Evolutionary conservation across 768 basidiomycete genomes (phyloP).

Genomic region (Agrocybe praecox): DNA sequence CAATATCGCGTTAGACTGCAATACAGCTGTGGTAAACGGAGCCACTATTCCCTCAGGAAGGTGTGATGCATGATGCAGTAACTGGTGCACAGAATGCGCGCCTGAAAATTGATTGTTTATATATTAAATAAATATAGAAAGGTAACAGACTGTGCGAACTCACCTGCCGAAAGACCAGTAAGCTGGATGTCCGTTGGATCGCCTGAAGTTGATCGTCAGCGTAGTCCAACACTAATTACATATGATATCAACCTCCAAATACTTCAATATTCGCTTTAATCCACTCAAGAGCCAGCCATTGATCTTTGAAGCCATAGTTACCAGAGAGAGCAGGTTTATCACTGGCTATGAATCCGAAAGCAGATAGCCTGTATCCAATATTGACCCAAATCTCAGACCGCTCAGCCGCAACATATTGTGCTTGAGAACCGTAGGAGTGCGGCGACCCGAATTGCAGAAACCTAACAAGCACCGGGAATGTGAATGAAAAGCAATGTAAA

Average conservation of each 20-base stretch:
- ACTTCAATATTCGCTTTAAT: slow-evolving; percentile 63
- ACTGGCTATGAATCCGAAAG: slow-evolving; percentile 74
- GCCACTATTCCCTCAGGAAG: slow-evolving; percentile 57
- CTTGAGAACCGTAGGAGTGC: slow-evolving; percentile 58
- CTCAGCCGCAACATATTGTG: slow-evolving; percentile 67
- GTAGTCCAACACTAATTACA: not conserved
- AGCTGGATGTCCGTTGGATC: slow-evolving; percentile 62
- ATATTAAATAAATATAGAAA: not conserved
- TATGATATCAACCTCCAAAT: slow-evolving; percentile 60
- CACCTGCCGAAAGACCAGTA: slow-evolving; percentile 74
- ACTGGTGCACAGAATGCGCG: slow-evolving; percentile 74
- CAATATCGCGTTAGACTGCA: slow-evolving; percentile 80
- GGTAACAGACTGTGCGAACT: not conserved
- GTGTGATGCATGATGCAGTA: slow-evolving; percentile 69
- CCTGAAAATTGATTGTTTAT: slow-evolving; percentile 43
- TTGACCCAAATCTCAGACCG: slow-evolving; percentile 76
- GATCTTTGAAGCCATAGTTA: slow-evolving; percentile 86
- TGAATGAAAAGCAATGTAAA: not conserved
- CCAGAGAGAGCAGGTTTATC: slow-evolving; percentile 63
- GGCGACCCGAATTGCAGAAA: slow-evolving; percentile 83
- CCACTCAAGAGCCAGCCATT: slow-evolving; percentile 80
- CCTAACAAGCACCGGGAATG: slow-evolving; percentile 33
- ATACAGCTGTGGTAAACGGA: slow-evolving; percentile 65
- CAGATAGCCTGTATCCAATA: slow-evolving; percentile 76
- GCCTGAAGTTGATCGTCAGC: slow-evolving; percentile 36